Base-by-base conservation (phyloP, 2,329 filamentous ascomycete genomes). In the Coniochaeta sp. region DNA sequence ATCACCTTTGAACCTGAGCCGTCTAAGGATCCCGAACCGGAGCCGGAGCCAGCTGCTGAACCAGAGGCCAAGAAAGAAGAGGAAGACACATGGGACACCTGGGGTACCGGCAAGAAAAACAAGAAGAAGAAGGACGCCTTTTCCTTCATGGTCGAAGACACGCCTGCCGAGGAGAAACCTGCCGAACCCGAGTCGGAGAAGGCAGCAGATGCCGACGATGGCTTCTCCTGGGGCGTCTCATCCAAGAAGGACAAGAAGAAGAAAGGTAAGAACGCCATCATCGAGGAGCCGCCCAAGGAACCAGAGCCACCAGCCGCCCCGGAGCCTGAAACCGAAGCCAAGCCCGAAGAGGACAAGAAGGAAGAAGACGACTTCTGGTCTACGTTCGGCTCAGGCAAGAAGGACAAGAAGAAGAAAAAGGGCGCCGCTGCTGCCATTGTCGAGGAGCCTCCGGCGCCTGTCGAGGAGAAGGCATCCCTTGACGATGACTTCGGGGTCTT, bases 321-420 rank as follows among this genome's bases (percentile, higher is more conserved):
- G 63, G 77, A 79, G 60, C 74, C 76, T 16, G 73, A 79, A 61
- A 73, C 76, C 16, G 73, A 57, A 9, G 19, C 55, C 31, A 34
- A 55, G 59, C 56, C 59, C 11, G 60, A 58, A 6, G 56, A 43
- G 11, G 70, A 22, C 69, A 72, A 61, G 54, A 44, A 62, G 64
- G 58, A 43, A 19, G 66, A 66, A 26, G 68, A 70, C 43, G 67
- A 71, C 59, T 67, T 68, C 43, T 74, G 70, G 71, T 52, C 47
- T 14, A 71, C 67, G 31, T 64, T 67, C 55, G 59, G 62, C 61
- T 69, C 71, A 36, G 67, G 68, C 52, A 66, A 66, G 68, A 67
- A 65, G 61, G 69, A 62, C 24, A 68, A 68, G 64, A 84, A 82
- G 69, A 83, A 76, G 58, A 73, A 72, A 58, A 56, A 70, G 59